These are phyloP conservation scores for Saccharomycopsis fermentans DNA, from an alignment of 805 yeast genomes.

Conservation along the genomic window DNA sequence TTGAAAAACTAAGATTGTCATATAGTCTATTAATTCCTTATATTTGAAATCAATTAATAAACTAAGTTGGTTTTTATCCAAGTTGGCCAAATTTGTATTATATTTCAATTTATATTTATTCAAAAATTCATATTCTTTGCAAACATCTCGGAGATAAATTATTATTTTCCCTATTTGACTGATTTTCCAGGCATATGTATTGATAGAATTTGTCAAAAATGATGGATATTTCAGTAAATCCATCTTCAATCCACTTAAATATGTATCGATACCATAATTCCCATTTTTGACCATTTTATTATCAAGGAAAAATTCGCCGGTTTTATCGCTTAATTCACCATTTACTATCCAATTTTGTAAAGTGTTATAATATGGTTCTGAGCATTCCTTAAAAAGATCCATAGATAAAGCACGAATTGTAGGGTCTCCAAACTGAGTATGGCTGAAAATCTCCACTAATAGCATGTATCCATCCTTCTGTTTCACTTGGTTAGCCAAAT, in stretches of 20 bases:
- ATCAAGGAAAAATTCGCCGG: constrained; percentile 51
- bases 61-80: constrained; percentile 6
- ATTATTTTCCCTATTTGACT: constrained; percentile 66
- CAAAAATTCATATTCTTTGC: constrained; percentile 62
- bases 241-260: constrained; percentile 23
- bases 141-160: constrained; percentile 50
- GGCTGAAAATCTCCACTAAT: constrained; percentile 40
- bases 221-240: constrained; percentile 32
- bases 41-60: constrained; percentile 13
- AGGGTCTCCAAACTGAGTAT: constrained; percentile 56
- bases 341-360: constrained; percentile 56
- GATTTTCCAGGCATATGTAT: constrained; percentile 29
- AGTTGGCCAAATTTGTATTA: constrained; percentile 2
- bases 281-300: not conserved
- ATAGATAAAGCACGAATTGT: constrained; percentile 35
- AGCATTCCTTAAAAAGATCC: constrained; percentile 35
- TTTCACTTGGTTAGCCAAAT: constrained; percentile 29
- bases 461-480: constrained; percentile 38
- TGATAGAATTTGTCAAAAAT: constrained; percentile 32
- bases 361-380: constrained; percentile 51
- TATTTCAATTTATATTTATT: constrained; percentile 31
- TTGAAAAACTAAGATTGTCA: constrained; percentile 10
- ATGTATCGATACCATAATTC: not conserved
- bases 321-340: constrained; percentile 50
- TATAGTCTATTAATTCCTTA: constrained; percentile 11